These are phyloP conservation scores for Blastocystis sp. DNA, from an alignment of 352 stramenopile species.

Conservation along the genomic window DNA sequence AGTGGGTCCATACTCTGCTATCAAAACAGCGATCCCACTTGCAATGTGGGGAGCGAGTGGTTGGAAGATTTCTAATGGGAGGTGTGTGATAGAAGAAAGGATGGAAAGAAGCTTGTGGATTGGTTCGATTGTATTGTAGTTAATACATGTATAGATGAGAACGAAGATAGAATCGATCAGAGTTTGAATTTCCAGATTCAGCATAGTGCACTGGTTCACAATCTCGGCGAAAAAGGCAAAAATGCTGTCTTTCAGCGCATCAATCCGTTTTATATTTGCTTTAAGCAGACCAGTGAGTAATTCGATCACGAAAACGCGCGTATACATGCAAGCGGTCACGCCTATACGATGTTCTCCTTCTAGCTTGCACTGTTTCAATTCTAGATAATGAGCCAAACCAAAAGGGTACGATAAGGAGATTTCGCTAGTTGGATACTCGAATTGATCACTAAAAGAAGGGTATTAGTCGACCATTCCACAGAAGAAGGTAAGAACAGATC, in stretches of 20 bases:
- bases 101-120: constrained; percentile 36
- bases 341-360: constrained; percentile 14
- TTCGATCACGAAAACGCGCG: constrained; percentile 33
- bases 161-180: constrained; percentile 14
- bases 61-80: constrained; percentile 7
- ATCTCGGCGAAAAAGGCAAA: background rate
- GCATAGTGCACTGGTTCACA: background rate
- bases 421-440: background rate
- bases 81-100: background rate
- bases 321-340: constrained; percentile 45
- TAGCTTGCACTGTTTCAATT: constrained; percentile 6
- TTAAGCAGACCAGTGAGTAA: constrained; percentile 47
- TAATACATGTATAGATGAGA: constrained; percentile 33
- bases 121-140: background rate
- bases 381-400: background rate
- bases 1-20: background rate
- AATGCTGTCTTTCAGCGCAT: background rate
- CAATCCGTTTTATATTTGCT: constrained; percentile 24
- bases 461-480: constrained; percentile 32
- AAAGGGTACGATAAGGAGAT: constrained; percentile 19
- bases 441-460: constrained; percentile 13
- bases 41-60: background rate
- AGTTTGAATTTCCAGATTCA: constrained; percentile 32
- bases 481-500: constrained; percentile 28
- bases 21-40: background rate